Conservation (phyloP, 352 stramenopile genomes). For the Phytophthora ohioensis region DNA sequence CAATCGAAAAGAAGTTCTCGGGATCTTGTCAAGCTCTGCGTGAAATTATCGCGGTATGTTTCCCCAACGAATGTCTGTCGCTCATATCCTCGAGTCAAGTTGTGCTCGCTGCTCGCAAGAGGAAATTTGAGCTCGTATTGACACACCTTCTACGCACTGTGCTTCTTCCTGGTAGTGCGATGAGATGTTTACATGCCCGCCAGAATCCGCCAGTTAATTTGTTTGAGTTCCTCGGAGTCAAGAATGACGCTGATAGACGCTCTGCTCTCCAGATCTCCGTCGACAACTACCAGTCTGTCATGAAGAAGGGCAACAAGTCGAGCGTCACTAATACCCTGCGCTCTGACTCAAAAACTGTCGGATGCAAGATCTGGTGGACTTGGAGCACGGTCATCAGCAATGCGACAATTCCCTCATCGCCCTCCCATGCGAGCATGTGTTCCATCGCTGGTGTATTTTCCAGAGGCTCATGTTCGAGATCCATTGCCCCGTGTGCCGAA, state of each 20-base stretch:
- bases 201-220: conserved; percentile 49
- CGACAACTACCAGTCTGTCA: not conserved
- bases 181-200: conserved; percentile 62
- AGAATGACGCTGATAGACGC: conserved; percentile 50
- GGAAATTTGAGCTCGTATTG: conserved; percentile 64
- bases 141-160: conserved; percentile 61
- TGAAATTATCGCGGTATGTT: conserved; percentile 55
- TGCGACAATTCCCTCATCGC: conserved; percentile 17
- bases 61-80: conserved; percentile 51
- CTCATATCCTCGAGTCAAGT: conserved; percentile 41
- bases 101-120: conserved; percentile 44
- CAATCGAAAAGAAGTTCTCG: not conserved
- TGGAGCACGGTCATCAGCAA: not conserved
- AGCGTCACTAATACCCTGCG: not conserved
- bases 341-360: not conserved
- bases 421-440: conserved; percentile 64
- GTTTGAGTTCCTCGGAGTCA: conserved; percentile 60
- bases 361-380: not conserved
- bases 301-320: not conserved
- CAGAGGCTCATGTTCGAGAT: conserved; percentile 72
- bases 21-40: conserved; percentile 67
- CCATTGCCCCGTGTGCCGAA: conserved; percentile 68
- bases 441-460: conserved; percentile 72
- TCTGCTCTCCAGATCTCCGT: conserved; percentile 57
- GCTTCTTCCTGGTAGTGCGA: conserved; percentile 60